These are phyloP conservation scores for Xanthoceras sorbifolium DNA, from an alignment of 345 rosid genomes.

Conservation along the genomic window DNA sequence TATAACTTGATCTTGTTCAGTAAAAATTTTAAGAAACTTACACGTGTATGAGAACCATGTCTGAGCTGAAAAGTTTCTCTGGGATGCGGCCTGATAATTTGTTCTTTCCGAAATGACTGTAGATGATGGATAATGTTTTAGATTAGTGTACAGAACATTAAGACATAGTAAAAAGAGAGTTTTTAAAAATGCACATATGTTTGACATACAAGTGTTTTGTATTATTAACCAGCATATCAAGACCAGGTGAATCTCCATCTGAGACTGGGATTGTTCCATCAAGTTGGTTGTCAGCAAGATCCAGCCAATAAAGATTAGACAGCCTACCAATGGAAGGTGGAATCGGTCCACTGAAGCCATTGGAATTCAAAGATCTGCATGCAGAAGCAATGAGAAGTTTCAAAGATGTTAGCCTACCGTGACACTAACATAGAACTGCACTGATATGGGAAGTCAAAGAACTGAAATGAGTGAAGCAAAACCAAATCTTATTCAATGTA, in stretches of 20 bases:
- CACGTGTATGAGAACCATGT: conserved; percentile 75
- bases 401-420: no score
- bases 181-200: conserved; percentile 10
- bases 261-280: conserved; percentile 82
- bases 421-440: no score
- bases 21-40: conserved; percentile 39
- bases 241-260: conserved; percentile 65
- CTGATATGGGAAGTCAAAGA: no score
- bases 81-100: conserved; percentile 70
- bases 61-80: conserved; percentile 57
- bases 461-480: no score
- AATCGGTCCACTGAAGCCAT: conserved; percentile 66
- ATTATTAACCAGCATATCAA: conserved; percentile 58
- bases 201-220: conserved; percentile 79
- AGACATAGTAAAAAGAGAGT: not conserved
- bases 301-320: conserved; percentile 71
- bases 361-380: conserved; percentile 75
- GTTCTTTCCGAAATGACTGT: conserved; percentile 81
- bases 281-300: conserved; percentile 77
- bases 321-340: conserved; percentile 77
- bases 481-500: not conserved
- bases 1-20: not conserved
- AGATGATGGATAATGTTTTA: conserved; percentile 15
- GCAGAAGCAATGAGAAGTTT: conserved; percentile 16
- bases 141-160: not conserved